phyloP scores from a whole-genome alignment of 495 filamentous ascomycete species.

The Trichoderma orchidacearum region DNA sequence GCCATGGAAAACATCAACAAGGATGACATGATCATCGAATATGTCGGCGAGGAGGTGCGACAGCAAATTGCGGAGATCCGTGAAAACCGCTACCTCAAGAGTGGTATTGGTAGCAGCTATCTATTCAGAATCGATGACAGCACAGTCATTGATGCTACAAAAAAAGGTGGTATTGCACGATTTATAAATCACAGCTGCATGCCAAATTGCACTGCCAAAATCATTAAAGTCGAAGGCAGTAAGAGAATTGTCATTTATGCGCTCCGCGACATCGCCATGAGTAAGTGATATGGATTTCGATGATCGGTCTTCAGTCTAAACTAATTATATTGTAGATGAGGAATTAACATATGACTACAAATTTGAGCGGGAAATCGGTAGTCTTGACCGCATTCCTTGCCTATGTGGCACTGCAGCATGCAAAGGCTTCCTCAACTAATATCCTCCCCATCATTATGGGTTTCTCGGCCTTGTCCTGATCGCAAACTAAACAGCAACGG shows the following conservation, averaged over 20 bases:
- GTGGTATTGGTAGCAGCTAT: constrained; percentile 93
- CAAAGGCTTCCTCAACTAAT: constrained; percentile 96
- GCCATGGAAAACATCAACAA: constrained; percentile 93
- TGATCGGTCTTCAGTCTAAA: not conserved
- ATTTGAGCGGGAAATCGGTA: constrained; percentile 93
- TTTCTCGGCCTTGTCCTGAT: not conserved
- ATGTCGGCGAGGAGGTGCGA: constrained; percentile 93
- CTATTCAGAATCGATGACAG: constrained; percentile 97
- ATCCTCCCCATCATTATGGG: not conserved
- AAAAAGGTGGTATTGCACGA: constrained; percentile 91
- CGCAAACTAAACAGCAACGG: not conserved
- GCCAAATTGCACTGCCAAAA: constrained; percentile 97
- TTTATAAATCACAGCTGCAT: constrained; percentile 99
- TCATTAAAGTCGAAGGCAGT: constrained; percentile 98
- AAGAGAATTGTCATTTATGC: constrained; percentile 99
- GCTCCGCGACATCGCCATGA: constrained; percentile 81
- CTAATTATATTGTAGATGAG: constrained; percentile 51
- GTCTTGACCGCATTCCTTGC: constrained; percentile 90
- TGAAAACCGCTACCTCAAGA: constrained; percentile 83
- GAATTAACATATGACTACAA: constrained; percentile 99
- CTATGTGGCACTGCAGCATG: constrained; percentile 89
- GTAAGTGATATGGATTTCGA: constrained; percentile 42
- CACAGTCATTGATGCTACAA: constrained; percentile 94
- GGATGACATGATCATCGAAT: constrained; percentile 99
- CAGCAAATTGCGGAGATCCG: constrained; percentile 93